Evolutionary conservation across 2,329 filamentous ascomycete species (phyloP).

Genomic region (Hymenotorrendiella dingleyae): DNA sequence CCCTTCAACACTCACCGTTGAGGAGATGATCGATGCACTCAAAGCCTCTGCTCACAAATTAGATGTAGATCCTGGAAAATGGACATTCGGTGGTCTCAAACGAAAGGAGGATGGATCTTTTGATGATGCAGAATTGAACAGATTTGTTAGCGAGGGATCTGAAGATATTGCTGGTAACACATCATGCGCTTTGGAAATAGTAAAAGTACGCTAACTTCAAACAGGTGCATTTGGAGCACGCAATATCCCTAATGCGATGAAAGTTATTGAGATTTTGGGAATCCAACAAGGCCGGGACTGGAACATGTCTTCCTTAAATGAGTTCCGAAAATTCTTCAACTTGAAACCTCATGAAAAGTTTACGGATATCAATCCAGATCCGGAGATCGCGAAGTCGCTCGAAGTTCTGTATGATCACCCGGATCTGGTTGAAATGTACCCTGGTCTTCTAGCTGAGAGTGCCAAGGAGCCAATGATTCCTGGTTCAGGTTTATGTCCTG

Average conservation of each 20-base stretch:
- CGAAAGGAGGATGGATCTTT: slow-evolving; percentile 60
- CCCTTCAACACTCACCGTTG: not conserved
- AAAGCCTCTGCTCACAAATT: not conserved
- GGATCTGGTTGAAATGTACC: slow-evolving; percentile 58
- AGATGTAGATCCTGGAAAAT: slow-evolving; percentile 20
- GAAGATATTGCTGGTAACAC: too few species aligned
- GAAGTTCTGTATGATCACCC: slow-evolving; percentile 58
- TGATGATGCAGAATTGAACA: slow-evolving; percentile 67
- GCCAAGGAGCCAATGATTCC: slow-evolving; percentile 35
- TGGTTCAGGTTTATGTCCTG: slow-evolving; percentile 40
- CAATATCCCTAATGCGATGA: slow-evolving; percentile 66
- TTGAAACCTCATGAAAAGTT: slow-evolving; percentile 69
- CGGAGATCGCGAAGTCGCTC: slow-evolving; percentile 58
- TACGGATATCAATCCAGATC: slow-evolving; percentile 75
- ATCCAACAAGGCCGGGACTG: slow-evolving; percentile 67
- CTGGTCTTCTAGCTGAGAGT: slow-evolving; percentile 54
- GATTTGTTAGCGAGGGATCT: too few species aligned
- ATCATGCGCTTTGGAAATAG: too few species aligned
- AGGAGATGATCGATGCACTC: not conserved
- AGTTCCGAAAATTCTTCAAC: slow-evolving; percentile 76
- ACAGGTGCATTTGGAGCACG: slow-evolving; percentile 61
- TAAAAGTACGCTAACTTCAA: too few species aligned
- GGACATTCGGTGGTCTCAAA: slow-evolving; percentile 59
- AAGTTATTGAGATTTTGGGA: slow-evolving; percentile 69
- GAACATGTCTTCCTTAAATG: slow-evolving; percentile 59